A percentile compares a stretch with the other conserved stretches of the same genome.
phyloP scores from a whole-genome alignment of 176 grass and related monocot species.

The Eremochloa ophiuroides region DNA sequence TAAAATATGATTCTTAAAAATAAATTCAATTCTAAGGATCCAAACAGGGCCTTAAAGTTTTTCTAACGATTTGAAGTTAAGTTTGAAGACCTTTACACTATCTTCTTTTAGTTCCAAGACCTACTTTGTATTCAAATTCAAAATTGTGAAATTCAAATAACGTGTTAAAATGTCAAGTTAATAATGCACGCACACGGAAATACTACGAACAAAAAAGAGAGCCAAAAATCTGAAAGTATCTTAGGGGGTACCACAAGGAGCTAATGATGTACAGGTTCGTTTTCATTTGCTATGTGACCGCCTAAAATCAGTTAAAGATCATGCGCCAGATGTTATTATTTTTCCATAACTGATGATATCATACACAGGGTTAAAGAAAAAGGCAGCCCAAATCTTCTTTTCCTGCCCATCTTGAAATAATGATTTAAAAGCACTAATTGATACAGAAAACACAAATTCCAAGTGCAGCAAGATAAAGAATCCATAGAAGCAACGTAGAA shows the following conservation, averaged over 20 bases:
- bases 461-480: background rate
- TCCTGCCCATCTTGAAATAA: background rate
- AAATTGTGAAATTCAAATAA: background rate
- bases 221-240: too few species aligned
- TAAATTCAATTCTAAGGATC: too few species aligned
- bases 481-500: background rate
- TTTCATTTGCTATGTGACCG: too few species aligned
- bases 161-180: background rate
- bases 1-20: too few species aligned
- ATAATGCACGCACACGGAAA: background rate
- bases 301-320: background rate
- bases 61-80: too few species aligned
- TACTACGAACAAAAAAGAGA: background rate
- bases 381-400: background rate
- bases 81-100: too few species aligned
- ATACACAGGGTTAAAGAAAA: background rate
- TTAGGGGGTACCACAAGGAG: too few species aligned
- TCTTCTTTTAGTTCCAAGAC: too few species aligned
- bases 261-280: too few species aligned
- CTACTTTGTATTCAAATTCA: too few species aligned
- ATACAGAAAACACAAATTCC: background rate
- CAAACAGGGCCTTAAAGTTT: too few species aligned
- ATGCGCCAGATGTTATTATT: background rate
- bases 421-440: background rate
- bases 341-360: background rate